These are phyloP conservation scores for Murraya koenigii DNA, from an alignment of 345 rosid genomes.

Conservation along the genomic window DNA sequence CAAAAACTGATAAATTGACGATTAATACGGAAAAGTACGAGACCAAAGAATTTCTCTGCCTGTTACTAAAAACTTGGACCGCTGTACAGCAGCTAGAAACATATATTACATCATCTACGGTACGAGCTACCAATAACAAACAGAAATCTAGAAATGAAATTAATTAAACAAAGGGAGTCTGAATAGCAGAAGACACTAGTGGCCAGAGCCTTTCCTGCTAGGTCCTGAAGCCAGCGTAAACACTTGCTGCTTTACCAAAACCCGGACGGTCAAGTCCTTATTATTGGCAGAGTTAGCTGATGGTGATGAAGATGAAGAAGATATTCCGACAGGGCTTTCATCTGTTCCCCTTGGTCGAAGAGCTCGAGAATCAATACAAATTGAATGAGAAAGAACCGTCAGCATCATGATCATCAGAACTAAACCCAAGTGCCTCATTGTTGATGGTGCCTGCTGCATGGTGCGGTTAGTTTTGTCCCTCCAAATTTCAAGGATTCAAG, in stretches of 20 bases:
- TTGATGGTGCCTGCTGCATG: not conserved
- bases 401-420: slow-evolving; percentile 30
- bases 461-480: not conserved
- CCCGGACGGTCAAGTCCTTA: not conserved
- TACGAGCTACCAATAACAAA: not conserved
- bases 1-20: not conserved
- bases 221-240: slow-evolving; percentile 65
- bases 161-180: not conserved
- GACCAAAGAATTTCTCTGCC: slow-evolving; percentile 10
- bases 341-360: slow-evolving; percentile 15
- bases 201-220: slow-evolving; percentile 81
- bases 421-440: slow-evolving; percentile 39
- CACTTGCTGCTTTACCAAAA: slow-evolving; percentile 18
- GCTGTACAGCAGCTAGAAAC: not conserved
- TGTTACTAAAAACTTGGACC: not conserved
- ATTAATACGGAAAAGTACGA: not conserved
- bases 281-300: not conserved
- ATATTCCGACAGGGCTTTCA: slow-evolving; percentile 11
- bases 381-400: slow-evolving; percentile 28
- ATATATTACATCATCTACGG: not conserved
- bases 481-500: not conserved
- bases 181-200: slow-evolving; percentile 24
- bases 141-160: not conserved
- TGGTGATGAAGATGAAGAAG: slow-evolving; percentile 11
- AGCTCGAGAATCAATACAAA: slow-evolving; percentile 34